A percentile compares a stretch with the other conserved stretches of the same genome.
phyloP scores from a whole-genome alignment of 2,329 filamentous ascomycete genomes.

The Xylariaceae sp. region DNA sequence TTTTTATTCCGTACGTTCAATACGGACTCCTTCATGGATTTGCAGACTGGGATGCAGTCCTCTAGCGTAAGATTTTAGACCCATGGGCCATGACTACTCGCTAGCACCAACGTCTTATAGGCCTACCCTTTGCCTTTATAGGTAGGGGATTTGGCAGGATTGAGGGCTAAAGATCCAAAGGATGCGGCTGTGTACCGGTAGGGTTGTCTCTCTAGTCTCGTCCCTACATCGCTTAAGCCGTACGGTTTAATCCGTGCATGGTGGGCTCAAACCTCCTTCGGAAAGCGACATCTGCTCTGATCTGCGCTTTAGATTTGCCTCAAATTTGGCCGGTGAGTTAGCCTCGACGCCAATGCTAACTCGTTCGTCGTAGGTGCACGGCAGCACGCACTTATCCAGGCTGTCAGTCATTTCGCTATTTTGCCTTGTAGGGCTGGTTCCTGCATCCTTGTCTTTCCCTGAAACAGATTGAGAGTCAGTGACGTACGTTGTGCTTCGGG shows the following conservation, averaged over 20 bases:
- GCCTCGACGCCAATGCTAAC: neutral
- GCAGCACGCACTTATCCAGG: neutral
- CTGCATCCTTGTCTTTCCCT: neutral
- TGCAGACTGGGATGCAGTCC: neutral
- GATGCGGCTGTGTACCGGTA: neutral
- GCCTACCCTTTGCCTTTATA: too few species aligned
- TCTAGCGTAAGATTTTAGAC: neutral
- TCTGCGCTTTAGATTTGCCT: neutral
- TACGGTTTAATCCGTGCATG: neutral
- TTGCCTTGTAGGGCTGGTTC: neutral
- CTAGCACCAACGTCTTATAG: neutral
- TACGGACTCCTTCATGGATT: neutral
- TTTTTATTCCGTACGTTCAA: neutral
- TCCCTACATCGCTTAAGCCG: neutral
- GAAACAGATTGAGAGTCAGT: neutral
- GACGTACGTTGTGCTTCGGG: neutral
- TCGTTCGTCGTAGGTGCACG: neutral
- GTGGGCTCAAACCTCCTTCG: neutral
- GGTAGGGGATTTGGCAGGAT: too few species aligned
- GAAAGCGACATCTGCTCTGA: neutral
- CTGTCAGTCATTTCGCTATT: neutral
- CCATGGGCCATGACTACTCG: neutral
- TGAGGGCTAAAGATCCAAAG: neutral
- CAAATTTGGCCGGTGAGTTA: neutral
- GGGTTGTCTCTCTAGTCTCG: too few species aligned